A percentile compares a stretch with the other conserved stretches of the same genome.
Evolutionary conservation across 176 grass and related monocot genomes (phyloP).

Genomic region (Aechmea fasciata): DNA sequence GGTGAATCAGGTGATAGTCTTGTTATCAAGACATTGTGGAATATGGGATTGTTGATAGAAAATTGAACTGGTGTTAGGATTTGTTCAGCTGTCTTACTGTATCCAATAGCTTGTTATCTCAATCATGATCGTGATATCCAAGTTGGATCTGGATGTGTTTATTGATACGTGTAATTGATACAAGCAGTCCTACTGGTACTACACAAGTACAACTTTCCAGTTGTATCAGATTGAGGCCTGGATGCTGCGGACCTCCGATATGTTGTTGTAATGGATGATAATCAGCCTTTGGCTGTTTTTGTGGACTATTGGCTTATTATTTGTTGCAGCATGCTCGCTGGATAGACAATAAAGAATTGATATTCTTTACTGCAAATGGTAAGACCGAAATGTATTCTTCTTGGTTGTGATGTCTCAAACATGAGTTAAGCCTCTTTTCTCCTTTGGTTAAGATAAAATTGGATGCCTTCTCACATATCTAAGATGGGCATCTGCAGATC

Average conservation of each 20-base stretch:
- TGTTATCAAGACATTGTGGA: not conserved
- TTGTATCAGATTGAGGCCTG: conserved; percentile 29
- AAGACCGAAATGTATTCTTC: too few species aligned
- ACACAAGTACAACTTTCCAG: conserved; percentile 13
- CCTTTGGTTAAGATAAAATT: too few species aligned
- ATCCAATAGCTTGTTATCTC: conserved; percentile 8
- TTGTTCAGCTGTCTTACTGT: not conserved
- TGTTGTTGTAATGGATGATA: conserved; percentile 33
- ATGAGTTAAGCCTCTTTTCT: too few species aligned
- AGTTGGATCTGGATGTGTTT: conserved; percentile 39
- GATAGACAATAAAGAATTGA: conserved; percentile 41
- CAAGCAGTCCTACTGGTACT: not conserved
- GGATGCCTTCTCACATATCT: too few species aligned
- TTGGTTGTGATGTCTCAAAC: too few species aligned
- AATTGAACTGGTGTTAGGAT: not conserved
- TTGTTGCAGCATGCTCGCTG: conserved; percentile 59
- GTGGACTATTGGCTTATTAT: conserved; percentile 25
- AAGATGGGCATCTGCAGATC: too few species aligned
- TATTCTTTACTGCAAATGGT: conserved; percentile 3
- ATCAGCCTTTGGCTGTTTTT: conserved; percentile 20
- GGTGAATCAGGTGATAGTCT: conserved; percentile 30
- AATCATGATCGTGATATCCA: conserved; percentile 31
- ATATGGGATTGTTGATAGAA: not conserved
- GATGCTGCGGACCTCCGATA: conserved; percentile 24
- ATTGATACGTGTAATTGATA: conserved; percentile 12